These are phyloP conservation scores for Alternaria alternata DNA, from an alignment of 2,329 filamentous ascomycete genomes.

Conservation along the genomic window DNA sequence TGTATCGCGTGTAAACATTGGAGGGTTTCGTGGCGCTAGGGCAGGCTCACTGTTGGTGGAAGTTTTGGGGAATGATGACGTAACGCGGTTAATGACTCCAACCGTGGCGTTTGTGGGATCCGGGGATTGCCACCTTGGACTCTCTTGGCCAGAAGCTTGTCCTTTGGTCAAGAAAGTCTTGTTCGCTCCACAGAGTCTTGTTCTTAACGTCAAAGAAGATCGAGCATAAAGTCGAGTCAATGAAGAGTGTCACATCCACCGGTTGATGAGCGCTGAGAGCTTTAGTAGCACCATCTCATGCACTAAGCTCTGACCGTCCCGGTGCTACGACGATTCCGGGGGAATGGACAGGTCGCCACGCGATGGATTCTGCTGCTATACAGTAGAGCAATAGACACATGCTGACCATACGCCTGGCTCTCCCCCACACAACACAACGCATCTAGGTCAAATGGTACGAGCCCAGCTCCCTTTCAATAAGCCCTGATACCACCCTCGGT, in stretches of 20 bases:
- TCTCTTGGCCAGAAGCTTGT: slow-evolving; percentile 15
- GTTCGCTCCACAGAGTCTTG: neutral
- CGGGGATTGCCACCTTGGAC: neutral
- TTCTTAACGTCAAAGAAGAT: neutral
- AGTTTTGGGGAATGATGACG: slow-evolving; percentile 2
- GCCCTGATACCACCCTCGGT: neutral
- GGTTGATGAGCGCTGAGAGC: neutral
- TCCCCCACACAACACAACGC: neutral
- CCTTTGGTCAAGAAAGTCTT: slow-evolving; percentile 12
- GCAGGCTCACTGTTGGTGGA: neutral
- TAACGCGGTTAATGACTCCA: slow-evolving; percentile 9
- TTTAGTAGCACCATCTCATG: neutral
- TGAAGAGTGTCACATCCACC: neutral
- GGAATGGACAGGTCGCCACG: neutral
- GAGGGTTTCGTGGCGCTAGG: neutral
- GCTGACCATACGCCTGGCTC: neutral
- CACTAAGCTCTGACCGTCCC: neutral
- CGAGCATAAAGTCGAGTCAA: neutral
- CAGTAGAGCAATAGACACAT: neutral
- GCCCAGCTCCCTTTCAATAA: neutral
- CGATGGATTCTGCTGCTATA: neutral
- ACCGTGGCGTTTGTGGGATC: neutral
- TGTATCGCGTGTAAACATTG: neutral
- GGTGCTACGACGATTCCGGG: neutral
- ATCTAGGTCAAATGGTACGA: neutral